Conservation (phyloP, 768 basidiomycete genomes). For the Tremella mesenterica region DNA sequence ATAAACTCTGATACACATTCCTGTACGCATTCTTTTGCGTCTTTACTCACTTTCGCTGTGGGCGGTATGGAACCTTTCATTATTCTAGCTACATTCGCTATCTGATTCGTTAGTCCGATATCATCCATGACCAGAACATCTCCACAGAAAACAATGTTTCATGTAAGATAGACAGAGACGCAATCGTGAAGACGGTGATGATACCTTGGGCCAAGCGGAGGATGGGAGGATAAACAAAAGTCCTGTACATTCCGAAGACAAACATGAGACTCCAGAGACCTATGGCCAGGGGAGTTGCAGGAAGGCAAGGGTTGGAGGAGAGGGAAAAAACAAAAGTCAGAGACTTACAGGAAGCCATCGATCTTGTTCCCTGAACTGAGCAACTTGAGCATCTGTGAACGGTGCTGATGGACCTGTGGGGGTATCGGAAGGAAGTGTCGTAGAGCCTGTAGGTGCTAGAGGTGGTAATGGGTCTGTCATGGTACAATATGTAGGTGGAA, state of each 20-base stretch:
- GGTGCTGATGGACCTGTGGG: too few species aligned
- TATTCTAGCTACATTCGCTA: constrained; percentile 94
- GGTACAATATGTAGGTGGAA: neutral
- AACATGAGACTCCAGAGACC: neutral
- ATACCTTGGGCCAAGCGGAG: neutral
- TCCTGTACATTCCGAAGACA: neutral
- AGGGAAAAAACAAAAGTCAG: neutral
- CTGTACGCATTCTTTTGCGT: constrained; percentile 96
- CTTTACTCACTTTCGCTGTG: constrained; percentile 92
- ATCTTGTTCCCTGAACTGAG: constrained; percentile 91
- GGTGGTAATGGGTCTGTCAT: constrained; percentile 8
- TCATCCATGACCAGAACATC: neutral
- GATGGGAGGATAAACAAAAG: neutral
- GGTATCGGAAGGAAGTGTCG: too few species aligned
- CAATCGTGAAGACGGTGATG: too few species aligned
- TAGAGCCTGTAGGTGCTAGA: constrained; percentile 10
- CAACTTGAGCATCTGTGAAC: constrained; percentile 83
- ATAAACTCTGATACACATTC: constrained; percentile 99
- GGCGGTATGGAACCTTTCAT: constrained; percentile 88
- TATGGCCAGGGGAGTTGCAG: neutral
- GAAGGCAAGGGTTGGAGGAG: neutral
- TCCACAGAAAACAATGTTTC: too few species aligned
- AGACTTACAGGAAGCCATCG: constrained; percentile 73
- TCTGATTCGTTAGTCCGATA: constrained; percentile 50
- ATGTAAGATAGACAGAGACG: too few species aligned